Conservation (phyloP, 2,329 filamentous ascomycete genomes). For the Seiridium unicorne region DNA sequence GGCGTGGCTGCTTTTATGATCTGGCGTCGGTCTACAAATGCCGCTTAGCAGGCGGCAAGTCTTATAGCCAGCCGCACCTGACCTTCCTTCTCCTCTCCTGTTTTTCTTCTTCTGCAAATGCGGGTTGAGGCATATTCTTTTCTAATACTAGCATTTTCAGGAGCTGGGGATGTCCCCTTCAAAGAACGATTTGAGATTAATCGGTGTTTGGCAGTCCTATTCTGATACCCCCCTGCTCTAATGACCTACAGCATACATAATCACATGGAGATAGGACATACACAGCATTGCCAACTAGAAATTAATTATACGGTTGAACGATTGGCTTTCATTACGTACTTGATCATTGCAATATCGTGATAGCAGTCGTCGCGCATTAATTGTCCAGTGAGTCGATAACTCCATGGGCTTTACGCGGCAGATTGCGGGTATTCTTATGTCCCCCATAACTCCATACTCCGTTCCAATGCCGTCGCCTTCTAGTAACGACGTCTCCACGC, state of each 20-base stretch:
- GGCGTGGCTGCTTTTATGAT: slow-evolving; percentile 64
- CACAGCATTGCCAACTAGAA: background rate
- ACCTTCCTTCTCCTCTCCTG: background rate
- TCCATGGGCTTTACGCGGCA: no score
- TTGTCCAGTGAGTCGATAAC: no score
- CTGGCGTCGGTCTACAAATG: slow-evolving; percentile 57
- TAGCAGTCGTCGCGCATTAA: background rate
- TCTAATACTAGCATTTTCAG: slow-evolving; percentile 5
- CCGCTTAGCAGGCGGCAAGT: slow-evolving; percentile 17
- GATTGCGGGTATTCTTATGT: no score
- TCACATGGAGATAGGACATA: background rate
- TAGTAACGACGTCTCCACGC: no score
- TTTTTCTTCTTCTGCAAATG: background rate
- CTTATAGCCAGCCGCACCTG: background rate
- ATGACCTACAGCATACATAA: background rate
- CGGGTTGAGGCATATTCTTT: background rate
- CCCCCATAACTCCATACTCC: no score
- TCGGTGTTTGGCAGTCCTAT: background rate
- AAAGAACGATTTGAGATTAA: background rate
- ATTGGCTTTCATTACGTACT: background rate
- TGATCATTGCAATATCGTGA: background rate
- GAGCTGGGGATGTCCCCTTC: background rate
- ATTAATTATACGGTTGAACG: background rate
- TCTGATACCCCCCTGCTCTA: slow-evolving; percentile 1
- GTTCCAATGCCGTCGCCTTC: no score